These are phyloP conservation scores for Nannochloropsis oceanica DNA, from an alignment of 108 stramenopile genomes.

Conservation along the genomic window DNA sequence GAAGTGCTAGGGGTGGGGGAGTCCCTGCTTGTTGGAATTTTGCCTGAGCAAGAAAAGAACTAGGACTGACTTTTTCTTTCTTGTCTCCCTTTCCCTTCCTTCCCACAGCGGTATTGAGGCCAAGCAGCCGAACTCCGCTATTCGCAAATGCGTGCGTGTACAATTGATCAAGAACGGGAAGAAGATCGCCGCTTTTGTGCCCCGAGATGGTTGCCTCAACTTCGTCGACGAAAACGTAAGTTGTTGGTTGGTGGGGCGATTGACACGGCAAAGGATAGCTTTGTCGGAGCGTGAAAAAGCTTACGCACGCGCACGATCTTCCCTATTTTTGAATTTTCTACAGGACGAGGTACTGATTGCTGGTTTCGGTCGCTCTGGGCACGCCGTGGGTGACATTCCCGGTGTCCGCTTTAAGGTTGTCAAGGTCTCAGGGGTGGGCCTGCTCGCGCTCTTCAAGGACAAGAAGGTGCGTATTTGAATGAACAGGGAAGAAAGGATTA, in stretches of 20 bases:
- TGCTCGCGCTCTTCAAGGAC: conserved; percentile 97
- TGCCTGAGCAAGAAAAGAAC: not conserved
- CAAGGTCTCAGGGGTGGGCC: conserved; percentile 99
- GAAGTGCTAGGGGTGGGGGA: not conserved
- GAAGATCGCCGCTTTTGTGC: conserved; percentile 99
- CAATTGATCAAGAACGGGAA: conserved; percentile 99
- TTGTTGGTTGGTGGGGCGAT: not conserved
- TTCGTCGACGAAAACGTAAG: conserved; percentile 93
- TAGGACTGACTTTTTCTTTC: not conserved
- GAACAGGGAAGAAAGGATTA: not conserved
- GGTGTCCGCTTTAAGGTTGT: conserved; percentile 99
- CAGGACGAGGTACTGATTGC: conserved; percentile 98
- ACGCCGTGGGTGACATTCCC: conserved; percentile 99
- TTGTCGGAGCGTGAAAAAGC: not conserved
- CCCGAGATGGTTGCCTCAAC: conserved; percentile 99
- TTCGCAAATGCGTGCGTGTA: conserved; percentile 99
- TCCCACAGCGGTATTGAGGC: conserved; percentile 84
- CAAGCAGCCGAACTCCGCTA: conserved; percentile 99
- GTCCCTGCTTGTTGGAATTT: no score
- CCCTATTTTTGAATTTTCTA: not conserved
- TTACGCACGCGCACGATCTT: not conserved
- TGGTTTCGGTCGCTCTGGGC: conserved; percentile 98
- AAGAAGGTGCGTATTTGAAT: conserved; percentile 66
- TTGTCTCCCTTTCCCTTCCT: not conserved
- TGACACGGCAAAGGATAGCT: not conserved